phyloP scores from a whole-genome alignment of 1,284 basidiomycete species.

The Crepidotus sp. region DNA sequence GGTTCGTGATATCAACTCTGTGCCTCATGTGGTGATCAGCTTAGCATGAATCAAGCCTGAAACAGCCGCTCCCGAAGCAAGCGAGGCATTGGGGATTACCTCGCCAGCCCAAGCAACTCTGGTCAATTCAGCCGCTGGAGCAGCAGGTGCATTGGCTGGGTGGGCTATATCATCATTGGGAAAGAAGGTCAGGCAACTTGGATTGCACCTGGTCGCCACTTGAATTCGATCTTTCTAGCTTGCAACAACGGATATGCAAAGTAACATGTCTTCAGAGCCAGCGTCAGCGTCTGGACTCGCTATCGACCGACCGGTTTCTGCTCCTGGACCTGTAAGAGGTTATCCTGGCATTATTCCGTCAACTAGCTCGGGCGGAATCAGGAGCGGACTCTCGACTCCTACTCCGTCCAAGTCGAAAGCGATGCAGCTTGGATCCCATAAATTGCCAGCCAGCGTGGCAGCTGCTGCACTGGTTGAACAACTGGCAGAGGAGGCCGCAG shows the following conservation, averaged over 20 bases:
- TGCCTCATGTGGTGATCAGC: conserved; percentile 1
- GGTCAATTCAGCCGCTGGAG: conserved; percentile 80
- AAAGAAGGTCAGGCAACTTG: conserved; percentile 47
- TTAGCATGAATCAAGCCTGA: conserved; percentile 43
- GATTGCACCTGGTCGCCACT: background rate
- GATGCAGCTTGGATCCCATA: conserved; percentile 63
- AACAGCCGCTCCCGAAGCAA: conserved; percentile 39
- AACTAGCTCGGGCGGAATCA: conserved; percentile 11
- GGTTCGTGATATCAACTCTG: conserved; percentile 37
- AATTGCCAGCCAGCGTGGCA: conserved; percentile 30
- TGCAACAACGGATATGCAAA: conserved; percentile 63
- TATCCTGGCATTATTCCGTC: conserved; percentile 14
- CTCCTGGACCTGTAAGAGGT: conserved; percentile 24
- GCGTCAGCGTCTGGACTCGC: conserved; percentile 26
- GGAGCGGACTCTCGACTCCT: conserved; percentile 15
- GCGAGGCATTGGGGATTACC: conserved; percentile 26
- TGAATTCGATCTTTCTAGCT: conserved; percentile 36
- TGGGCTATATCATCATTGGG: conserved; percentile 89
- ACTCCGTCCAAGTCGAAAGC: conserved; percentile 37
- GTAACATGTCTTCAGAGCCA: conserved; percentile 39
- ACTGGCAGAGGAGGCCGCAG: conserved; percentile 47
- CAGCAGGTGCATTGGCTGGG: conserved; percentile 83
- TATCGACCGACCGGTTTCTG: conserved; percentile 32
- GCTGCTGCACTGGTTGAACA: conserved; percentile 37
- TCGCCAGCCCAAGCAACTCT: conserved; percentile 47